Base-by-base conservation (phyloP, 306 rosid species). In the Lathyrus aphaca region DNA sequence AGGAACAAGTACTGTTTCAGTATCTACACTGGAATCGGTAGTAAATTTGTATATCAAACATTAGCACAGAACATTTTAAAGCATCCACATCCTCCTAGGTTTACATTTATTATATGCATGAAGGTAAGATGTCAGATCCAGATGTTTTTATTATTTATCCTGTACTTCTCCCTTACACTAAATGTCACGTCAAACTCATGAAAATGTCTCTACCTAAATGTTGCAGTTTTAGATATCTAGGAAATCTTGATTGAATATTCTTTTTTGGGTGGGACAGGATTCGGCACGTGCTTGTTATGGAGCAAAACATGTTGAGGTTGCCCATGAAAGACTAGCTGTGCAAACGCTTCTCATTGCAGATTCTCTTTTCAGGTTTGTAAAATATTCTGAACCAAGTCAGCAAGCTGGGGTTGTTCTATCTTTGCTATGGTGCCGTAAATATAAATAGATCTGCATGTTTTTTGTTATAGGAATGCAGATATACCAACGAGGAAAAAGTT, bases 261-360 rank as follows among this genome's bases (percentile, higher is more conserved):
- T n/a, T n/a, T 49, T 75, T 38, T 50, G 61, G 40, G 8, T 48
- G 64, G 50, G 23, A 67, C 90, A 94, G 99, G 96, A 94, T 73
- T 71, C 95, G 49, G 57, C 79, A 57, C 96, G 97, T 66, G 97
- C 97, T 44, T 94, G 97, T 77, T 94, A 91, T 83, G 99, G 99
- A 77, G 79, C 82, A 13, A 94, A 91, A 82, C 99, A 94, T 70
- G 92, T 94, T 53, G 99, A 94, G 82, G 92, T 94, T 75, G 99
- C 99, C 75, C 88, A 87, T 74, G 99, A 94, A 74, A 90, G 91
- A 69, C 74, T 94, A 84, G 97, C 99, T 74, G 81, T 94, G 56
- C 97, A 94, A 76, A 84, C 91, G 15, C 89, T 94, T 67, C 90
- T 94, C 63, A 83, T 94, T 64, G 84, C 97, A 1, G 99, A 94